phyloP scores from a whole-genome alignment of 176 grass and related monocot species.

The Neostapfia colusana region DNA sequence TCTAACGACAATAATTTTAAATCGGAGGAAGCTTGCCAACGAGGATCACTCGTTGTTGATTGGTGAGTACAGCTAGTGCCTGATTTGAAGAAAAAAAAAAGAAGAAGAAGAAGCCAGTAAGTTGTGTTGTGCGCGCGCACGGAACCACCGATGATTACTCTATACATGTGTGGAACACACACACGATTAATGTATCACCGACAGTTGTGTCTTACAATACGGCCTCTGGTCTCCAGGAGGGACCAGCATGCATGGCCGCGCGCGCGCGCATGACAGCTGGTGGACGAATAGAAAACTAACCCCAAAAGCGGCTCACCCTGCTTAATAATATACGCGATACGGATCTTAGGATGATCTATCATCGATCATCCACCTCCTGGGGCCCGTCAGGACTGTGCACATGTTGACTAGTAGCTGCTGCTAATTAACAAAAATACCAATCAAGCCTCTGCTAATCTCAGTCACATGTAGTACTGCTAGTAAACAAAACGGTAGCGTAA shows the following conservation, averaged over 20 bases:
- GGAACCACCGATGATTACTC: constrained; percentile 1
- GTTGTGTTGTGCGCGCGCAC: background rate
- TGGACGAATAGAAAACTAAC: constrained; percentile 29
- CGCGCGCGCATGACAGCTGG: constrained; percentile 21
- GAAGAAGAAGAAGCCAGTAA: no score
- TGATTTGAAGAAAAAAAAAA: no score
- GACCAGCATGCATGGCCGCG: constrained; percentile 3
- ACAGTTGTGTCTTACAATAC: constrained; percentile 42
- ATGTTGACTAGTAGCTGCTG: constrained; percentile 59
- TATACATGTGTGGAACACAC: background rate
- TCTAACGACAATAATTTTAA: no score
- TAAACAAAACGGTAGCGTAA: constrained; percentile 43
- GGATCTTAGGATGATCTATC: constrained; percentile 91
- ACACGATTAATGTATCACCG: constrained; percentile 7
- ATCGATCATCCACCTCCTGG: constrained; percentile 47
- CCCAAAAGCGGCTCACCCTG: constrained; percentile 27
- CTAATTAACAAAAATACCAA: constrained; percentile 1
- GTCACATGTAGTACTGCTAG: constrained; percentile 7
- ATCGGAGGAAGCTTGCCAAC: no score
- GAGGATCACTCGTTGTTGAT: background rate
- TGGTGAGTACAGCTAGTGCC: no score
- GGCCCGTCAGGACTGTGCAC: constrained; percentile 46
- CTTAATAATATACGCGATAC: constrained; percentile 73
- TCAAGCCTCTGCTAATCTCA: background rate
- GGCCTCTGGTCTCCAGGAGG: constrained; percentile 29